These are phyloP conservation scores for Bruguiera gymnorhiza DNA, from an alignment of 345 rosid genomes.

Conservation along the genomic window DNA sequence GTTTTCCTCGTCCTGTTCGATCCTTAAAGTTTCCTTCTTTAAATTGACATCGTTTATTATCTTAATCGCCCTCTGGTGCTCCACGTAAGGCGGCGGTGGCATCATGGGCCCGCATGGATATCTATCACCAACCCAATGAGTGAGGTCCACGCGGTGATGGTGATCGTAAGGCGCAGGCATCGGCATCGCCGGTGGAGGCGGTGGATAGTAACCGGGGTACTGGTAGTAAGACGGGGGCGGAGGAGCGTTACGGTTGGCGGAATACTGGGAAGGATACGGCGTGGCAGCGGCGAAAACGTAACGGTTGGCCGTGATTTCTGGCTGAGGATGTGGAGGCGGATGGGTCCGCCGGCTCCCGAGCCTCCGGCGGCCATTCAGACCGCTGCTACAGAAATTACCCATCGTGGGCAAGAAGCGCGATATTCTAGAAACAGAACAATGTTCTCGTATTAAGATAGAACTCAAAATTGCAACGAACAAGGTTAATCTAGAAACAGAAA, in stretches of 20 bases:
- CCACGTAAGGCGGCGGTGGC: slow-evolving; percentile 62
- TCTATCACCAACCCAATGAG: slow-evolving; percentile 31
- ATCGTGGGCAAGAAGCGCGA: slow-evolving; percentile 23
- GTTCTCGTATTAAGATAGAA: too few species aligned
- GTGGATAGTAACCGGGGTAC: slow-evolving; percentile 60
- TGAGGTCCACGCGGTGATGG: slow-evolving; percentile 39
- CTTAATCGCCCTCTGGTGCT: slow-evolving; percentile 85
- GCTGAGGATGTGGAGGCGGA: slow-evolving; percentile 53
- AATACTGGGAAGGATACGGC: slow-evolving; percentile 69
- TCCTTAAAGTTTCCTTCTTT: slow-evolving; percentile 75
- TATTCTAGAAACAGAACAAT: background rate
- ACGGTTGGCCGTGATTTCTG: slow-evolving; percentile 69
- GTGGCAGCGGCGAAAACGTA: slow-evolving; percentile 86
- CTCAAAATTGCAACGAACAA: background rate
- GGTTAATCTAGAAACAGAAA: slow-evolving; percentile 5
- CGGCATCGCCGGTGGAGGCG: slow-evolving; percentile 53
- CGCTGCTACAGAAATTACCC: slow-evolving; percentile 70
- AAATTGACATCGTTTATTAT: slow-evolving; percentile 81
- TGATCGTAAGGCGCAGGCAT: slow-evolving; percentile 65
- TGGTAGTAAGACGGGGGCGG: slow-evolving; percentile 39
- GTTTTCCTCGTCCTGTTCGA: slow-evolving; percentile 58
- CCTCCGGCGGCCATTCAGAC: slow-evolving; percentile 52
- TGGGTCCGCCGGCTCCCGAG: slow-evolving; percentile 40
- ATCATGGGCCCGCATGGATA: slow-evolving; percentile 28
- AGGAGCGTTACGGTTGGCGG: slow-evolving; percentile 38